Evolutionary conservation across 352 stramenopile species (phyloP).

Genomic region (Poterioochromonas sp.): DNA sequence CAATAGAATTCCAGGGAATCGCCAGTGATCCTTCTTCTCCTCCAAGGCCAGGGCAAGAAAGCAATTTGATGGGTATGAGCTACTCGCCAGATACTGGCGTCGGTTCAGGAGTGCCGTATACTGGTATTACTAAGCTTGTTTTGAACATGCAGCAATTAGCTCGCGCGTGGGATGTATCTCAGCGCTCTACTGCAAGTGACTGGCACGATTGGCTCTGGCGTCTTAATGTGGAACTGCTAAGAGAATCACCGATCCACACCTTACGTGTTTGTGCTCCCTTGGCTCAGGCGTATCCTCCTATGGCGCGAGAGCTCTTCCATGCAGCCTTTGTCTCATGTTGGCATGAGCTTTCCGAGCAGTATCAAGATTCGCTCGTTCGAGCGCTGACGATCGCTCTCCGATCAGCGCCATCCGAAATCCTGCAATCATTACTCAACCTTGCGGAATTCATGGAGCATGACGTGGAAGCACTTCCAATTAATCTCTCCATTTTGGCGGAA

Average conservation of each 20-base stretch:
- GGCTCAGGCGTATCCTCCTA: conserved; percentile 87
- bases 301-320: conserved; percentile 93
- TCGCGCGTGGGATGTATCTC: conserved; percentile 83
- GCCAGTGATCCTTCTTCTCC: background rate
- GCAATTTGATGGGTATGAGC: background rate
- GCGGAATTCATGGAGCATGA: conserved; percentile 99
- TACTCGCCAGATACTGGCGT: too few species aligned
- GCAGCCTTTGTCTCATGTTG: conserved; percentile 97
- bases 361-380: conserved; percentile 78
- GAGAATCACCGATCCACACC: conserved; percentile 83
- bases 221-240: conserved; percentile 89
- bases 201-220: conserved; percentile 85
- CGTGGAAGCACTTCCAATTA: conserved; percentile 86
- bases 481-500: conserved; percentile 86
- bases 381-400: conserved; percentile 86
- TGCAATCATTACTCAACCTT: conserved; percentile 90
- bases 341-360: conserved; percentile 84
- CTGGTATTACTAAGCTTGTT: background rate
- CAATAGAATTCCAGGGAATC: background rate
- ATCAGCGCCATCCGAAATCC: conserved; percentile 84
- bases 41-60: background rate
- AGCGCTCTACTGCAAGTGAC: conserved; percentile 55
- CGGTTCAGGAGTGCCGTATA: background rate
- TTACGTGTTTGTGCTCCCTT: conserved; percentile 81
- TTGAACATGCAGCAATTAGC: conserved; percentile 84